Conservation (phyloP, 1,284 basidiomycete genomes). For the Ganoderma meredithae region DNA sequence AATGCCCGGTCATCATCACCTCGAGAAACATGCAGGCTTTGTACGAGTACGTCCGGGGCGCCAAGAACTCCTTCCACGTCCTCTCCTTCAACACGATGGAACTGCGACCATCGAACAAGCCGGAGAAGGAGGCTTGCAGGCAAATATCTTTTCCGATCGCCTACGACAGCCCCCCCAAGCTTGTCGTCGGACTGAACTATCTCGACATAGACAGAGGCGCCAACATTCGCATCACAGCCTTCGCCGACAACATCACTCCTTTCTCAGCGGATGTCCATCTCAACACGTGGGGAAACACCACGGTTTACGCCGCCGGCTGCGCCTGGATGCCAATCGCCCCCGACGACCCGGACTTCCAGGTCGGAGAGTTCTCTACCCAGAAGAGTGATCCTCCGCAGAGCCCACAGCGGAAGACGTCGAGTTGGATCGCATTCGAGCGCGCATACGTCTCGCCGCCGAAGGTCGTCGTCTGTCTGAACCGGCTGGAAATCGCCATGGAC, state of each 20-base stretch:
- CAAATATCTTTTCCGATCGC: background rate
- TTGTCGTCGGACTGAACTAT: background rate
- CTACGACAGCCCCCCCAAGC: background rate
- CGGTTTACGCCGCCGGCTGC: background rate
- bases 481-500: background rate
- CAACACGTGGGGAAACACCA: background rate
- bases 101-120: background rate
- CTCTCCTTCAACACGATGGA: background rate
- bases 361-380: conserved; percentile 7
- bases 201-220: background rate
- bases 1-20: background rate
- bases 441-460: background rate
- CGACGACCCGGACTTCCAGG: conserved; percentile 21
- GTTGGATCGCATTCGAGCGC: background rate
- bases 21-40: background rate
- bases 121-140: background rate
- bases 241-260: background rate
- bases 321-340: background rate
- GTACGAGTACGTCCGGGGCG: background rate
- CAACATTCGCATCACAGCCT: background rate
- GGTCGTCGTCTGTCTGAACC: background rate
- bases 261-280: background rate
- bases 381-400: background rate
- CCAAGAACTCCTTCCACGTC: background rate
- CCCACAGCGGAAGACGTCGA: background rate